Evolutionary conservation across 2,329 filamentous ascomycete genomes (phyloP).

Genomic region (Monilinia vaccinii-corymbosi): DNA sequence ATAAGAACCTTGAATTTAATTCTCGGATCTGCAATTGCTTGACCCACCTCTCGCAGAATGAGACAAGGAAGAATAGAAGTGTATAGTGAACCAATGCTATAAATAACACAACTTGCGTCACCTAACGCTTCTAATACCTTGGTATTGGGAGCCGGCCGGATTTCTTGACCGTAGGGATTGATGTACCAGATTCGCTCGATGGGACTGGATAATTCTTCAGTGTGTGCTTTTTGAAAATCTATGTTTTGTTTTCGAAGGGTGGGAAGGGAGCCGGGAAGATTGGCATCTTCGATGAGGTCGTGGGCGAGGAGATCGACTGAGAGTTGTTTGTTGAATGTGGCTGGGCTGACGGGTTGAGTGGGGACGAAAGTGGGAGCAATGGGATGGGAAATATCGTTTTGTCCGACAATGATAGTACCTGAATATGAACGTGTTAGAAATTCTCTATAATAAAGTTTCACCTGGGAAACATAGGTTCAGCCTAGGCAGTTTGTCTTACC

Average conservation of each 20-base stretch:
- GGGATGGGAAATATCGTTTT: conserved; percentile 88
- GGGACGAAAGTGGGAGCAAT: conserved; percentile 17
- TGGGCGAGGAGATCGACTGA: conserved; percentile 42
- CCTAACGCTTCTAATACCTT: conserved; percentile 64
- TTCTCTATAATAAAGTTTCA: not conserved
- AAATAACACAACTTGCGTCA: conserved; percentile 62
- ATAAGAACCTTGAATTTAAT: conserved; percentile 57
- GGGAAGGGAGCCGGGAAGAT: conserved; percentile 71
- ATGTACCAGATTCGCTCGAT: conserved; percentile 92
- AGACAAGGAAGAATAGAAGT: conserved; percentile 81
- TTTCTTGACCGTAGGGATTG: conserved; percentile 96
- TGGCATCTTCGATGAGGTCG: conserved; percentile 68
- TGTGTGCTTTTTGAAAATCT: conserved; percentile 64
- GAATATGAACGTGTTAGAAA: not conserved
- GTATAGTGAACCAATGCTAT: conserved; percentile 90
- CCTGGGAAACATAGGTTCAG: too few species aligned
- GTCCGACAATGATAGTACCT: conserved; percentile 57
- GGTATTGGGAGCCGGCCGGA: conserved; percentile 73
- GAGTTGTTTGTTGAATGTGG: conserved; percentile 12
- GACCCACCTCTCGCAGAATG: conserved; percentile 66
- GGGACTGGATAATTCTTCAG: conserved; percentile 66
- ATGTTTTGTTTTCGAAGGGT: conserved; percentile 75
- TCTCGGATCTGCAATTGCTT: conserved; percentile 41
- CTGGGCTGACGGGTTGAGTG: conserved; percentile 14
- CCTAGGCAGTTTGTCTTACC: conserved; percentile 38